These are phyloP conservation scores for Auricularia sp. DNA, from an alignment of 768 basidiomycete genomes.

Conservation along the genomic window DNA sequence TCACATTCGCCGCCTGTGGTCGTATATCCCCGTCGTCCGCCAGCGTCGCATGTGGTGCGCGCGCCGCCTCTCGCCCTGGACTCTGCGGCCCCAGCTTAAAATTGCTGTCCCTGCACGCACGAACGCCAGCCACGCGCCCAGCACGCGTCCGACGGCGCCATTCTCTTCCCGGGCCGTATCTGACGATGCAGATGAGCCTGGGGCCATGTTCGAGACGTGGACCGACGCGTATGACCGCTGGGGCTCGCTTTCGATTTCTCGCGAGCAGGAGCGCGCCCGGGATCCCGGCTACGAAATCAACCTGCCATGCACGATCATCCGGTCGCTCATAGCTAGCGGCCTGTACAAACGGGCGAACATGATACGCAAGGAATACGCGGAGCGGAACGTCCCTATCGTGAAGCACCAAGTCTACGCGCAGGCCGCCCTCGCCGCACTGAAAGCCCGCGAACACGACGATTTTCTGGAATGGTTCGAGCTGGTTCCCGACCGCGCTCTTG, in stretches of 20 bases:
- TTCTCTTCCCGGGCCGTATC: neutral
- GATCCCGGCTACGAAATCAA: neutral
- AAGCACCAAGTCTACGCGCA: slow-evolving; percentile 26
- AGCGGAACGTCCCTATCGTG: slow-evolving; percentile 29
- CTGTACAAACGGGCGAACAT: neutral
- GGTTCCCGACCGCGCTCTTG: slow-evolving; percentile 21
- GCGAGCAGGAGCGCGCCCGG: neutral
- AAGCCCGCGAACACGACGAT: slow-evolving; percentile 12
- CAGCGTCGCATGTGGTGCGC: neutral
- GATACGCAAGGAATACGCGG: slow-evolving; percentile 23
- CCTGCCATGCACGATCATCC: neutral
- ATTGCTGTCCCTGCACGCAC: neutral
- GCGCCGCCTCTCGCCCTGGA: neutral
- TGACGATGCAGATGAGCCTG: neutral
- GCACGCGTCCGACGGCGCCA: neutral
- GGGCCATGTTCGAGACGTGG: neutral
- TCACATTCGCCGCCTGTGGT: neutral
- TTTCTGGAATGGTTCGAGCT: slow-evolving; percentile 36
- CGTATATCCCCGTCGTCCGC: neutral
- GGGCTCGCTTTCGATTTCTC: neutral
- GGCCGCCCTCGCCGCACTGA: slow-evolving; percentile 28
- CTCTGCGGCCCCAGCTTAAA: neutral
- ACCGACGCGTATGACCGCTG: neutral
- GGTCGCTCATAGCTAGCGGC: neutral
- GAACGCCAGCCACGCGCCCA: neutral